Evolutionary conservation across 2,329 filamentous ascomycete species (phyloP), one percentile per base, ranked within the genome.

Genomic region (Exserohilum turcica): DNA sequence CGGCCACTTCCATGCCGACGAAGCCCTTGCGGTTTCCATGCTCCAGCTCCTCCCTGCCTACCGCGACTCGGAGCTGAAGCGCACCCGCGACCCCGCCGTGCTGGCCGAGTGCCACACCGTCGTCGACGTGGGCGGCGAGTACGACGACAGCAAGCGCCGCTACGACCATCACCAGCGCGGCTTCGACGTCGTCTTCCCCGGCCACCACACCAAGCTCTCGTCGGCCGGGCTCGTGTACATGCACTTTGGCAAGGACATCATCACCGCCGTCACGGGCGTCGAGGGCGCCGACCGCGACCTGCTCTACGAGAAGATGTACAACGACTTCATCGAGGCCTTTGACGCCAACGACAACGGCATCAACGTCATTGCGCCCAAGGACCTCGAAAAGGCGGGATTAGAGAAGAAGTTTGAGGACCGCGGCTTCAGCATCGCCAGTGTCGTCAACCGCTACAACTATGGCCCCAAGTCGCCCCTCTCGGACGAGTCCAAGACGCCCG

Each of bases 311-410:
- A 97, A 97, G 80, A 78, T 99, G 44, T 99, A 99, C 81, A 86
- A 88, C 64, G 89, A 89, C 76, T 97, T 97, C 75, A 83, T 99
- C 73, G 94, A 99, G 80, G 92, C 94, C 2, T 87, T 99, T 51
- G 94, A 99, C 76, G 94, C 92, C 52, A 93, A 99, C 77, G 94
- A 99, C 81, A 99, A 99, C 75, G 94, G 94, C 63, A 89, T 99
- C 71, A 87, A 87, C 21, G 83, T 82, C 53, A 95, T 95, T 77
- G 91, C 96, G 72, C 81, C 89, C 24, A 81, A 82, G 19, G 86
- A 81, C 28, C 73, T 96, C 15, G 77, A 84, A 27, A 82, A 86
- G 27, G 89, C 90, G 0, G 89, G 88, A 3, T 76, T 97, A 36
- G 79, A 89, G 75, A 94, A 92, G 80, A 87, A 87, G 64, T 97